Evolutionary conservation across 331 rosid genomes (phyloP).

Genomic region (Pyracantha coccinea): DNA sequence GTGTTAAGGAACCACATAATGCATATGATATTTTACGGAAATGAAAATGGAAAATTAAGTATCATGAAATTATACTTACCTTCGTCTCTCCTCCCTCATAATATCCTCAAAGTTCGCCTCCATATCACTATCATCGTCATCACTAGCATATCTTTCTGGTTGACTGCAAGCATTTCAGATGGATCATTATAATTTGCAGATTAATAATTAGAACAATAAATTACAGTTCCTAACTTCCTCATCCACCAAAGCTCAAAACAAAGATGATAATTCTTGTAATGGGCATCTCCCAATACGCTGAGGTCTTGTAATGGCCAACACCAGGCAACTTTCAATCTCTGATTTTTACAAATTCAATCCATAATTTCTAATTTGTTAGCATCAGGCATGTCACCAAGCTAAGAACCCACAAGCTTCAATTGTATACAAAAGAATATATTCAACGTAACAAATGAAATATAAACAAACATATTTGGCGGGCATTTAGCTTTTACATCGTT

Average conservation of each 20-base stretch:
- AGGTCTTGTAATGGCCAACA: not conserved
- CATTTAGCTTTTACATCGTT: not conserved
- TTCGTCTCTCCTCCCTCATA: constrained; percentile 58
- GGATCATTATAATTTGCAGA: not conserved
- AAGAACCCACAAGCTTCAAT: not conserved
- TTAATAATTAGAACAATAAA: not conserved
- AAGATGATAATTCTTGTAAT: not conserved
- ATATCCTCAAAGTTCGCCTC: constrained; percentile 85
- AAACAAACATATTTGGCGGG: not conserved
- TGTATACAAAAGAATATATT: not conserved
- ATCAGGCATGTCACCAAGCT: not conserved
- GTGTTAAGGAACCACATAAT: not conserved
- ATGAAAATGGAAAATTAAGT: no score
- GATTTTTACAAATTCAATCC: not conserved
- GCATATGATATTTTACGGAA: not conserved
- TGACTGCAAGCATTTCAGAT: constrained; percentile 39
- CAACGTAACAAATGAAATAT: not conserved
- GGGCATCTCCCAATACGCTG: not conserved
- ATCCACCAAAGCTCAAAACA: not conserved
- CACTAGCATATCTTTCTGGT: constrained; percentile 33
- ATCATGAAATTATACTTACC: constrained; percentile 28
- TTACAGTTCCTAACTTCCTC: not conserved
- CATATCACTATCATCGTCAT: constrained; percentile 62
- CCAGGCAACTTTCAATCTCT: not conserved
- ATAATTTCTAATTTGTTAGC: not conserved